Percentiles rank a stretch among this genome's conserved stretches.
Conservation (phyloP, 768 basidiomycete species). For the Phlebiopsis flavidoalba region DNA sequence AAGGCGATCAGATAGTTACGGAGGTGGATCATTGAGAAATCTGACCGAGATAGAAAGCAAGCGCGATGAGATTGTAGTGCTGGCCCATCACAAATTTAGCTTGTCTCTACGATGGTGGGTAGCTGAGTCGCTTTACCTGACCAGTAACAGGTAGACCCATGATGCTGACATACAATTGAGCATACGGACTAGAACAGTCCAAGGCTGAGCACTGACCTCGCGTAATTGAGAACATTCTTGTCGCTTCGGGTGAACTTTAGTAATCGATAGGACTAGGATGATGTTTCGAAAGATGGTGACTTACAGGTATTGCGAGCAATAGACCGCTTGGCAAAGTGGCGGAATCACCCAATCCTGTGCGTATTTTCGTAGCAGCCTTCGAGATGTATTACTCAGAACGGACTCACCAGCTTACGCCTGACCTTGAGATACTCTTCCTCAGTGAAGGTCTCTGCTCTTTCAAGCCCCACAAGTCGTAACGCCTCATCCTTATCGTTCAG, state of each 20-base stretch:
- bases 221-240: constrained; percentile 67
- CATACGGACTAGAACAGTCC: background rate
- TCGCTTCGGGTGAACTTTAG: constrained; percentile 34
- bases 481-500: constrained; percentile 52
- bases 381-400: background rate
- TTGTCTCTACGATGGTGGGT: background rate
- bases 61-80: constrained; percentile 59
- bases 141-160: constrained; percentile 65
- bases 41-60: constrained; percentile 60
- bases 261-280: background rate
- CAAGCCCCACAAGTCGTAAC: constrained; percentile 51
- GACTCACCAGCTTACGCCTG: constrained; percentile 53
- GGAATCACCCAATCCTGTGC: constrained; percentile 46
- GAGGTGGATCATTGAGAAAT: background rate
- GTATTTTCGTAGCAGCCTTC: background rate
- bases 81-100: constrained; percentile 15
- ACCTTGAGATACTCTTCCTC: constrained; percentile 56
- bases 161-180: constrained; percentile 32
- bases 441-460: constrained; percentile 44
- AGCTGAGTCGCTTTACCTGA: constrained; percentile 32
- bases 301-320: constrained; percentile 63
- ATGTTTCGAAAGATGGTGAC: constrained; percentile 10
- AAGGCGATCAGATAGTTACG: background rate
- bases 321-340: constrained; percentile 56
- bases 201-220: constrained; percentile 35